These are phyloP conservation scores for Plasmopara halstedii DNA, from an alignment of 352 stramenopile species.

Conservation along the genomic window DNA sequence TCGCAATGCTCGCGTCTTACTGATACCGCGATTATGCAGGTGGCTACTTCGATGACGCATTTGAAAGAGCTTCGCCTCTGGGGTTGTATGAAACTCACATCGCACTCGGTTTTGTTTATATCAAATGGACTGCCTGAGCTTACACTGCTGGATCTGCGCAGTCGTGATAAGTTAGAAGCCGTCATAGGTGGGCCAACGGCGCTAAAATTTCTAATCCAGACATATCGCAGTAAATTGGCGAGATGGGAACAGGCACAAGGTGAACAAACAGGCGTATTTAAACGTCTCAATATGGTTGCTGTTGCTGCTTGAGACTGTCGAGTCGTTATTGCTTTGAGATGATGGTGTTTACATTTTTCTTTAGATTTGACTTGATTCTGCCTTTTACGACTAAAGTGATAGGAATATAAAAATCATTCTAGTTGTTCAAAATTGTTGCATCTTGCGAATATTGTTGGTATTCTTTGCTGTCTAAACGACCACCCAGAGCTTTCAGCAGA, in stretches of 20 bases:
- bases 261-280: constrained; percentile 66
- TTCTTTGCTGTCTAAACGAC: too few relatives aligned
- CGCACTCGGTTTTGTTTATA: constrained; percentile 58
- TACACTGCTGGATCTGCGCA: constrained; percentile 67
- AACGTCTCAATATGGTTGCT: constrained; percentile 43
- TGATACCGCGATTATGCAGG: constrained; percentile 51
- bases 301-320: constrained; percentile 38
- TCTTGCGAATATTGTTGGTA: too few relatives aligned
- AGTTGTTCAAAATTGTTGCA: background rate
- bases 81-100: constrained; percentile 77
- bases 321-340: constrained; percentile 6
- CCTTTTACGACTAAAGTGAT: background rate
- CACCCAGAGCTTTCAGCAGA: constrained; percentile 8
- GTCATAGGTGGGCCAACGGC: constrained; percentile 68
- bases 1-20: constrained; percentile 79
- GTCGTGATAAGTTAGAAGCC: constrained; percentile 62
- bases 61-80: constrained; percentile 75
- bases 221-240: constrained; percentile 50
- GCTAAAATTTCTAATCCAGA: constrained; percentile 78
- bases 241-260: constrained; percentile 64
- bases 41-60: constrained; percentile 41
- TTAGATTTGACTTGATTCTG: constrained; percentile 1
- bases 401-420: too few relatives aligned
- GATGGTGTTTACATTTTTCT: constrained; percentile 5
- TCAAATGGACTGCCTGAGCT: constrained; percentile 54